These are phyloP conservation scores for Ichthyophthirius multifiliis DNA, from an alignment of 169 alveolate species.

Conservation along the genomic window DNA sequence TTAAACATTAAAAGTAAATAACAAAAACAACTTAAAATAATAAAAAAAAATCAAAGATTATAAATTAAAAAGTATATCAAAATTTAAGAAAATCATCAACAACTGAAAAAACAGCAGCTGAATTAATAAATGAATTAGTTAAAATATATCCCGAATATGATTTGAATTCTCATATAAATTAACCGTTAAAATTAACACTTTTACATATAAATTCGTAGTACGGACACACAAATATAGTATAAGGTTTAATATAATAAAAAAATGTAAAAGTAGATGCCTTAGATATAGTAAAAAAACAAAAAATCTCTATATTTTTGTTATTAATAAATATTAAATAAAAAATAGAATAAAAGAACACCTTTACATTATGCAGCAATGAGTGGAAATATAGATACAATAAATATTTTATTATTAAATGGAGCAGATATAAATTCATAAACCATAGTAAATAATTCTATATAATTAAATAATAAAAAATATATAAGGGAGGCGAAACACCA, in stretches of 20 bases:
- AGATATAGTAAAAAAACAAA: conserved; percentile 2
- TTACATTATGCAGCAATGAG: conserved; percentile 13
- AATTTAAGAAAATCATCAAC: neutral
- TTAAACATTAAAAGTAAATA: no score
- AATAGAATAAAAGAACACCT: neutral
- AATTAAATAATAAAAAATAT: no score
- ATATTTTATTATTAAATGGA: neutral
- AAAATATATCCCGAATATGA: neutral
- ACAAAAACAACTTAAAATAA: no score
- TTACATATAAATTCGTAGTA: neutral
- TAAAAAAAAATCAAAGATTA: no score
- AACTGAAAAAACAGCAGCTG: neutral
- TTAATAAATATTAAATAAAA: no score
- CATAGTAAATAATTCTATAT: no score
- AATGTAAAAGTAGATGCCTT: neutral
- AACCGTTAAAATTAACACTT: neutral
- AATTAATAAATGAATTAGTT: neutral
- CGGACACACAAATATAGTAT: neutral
- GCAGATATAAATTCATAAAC: neutral
- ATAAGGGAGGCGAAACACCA: neutral
- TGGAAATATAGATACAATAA: neutral
- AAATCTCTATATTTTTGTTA: no score
- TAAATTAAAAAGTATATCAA: neutral
- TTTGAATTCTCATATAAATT: neutral
- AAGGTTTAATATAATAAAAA: neutral